Base-by-base conservation (phyloP, 2,329 filamentous ascomycete species). In the Fusarium palustre region DNA sequence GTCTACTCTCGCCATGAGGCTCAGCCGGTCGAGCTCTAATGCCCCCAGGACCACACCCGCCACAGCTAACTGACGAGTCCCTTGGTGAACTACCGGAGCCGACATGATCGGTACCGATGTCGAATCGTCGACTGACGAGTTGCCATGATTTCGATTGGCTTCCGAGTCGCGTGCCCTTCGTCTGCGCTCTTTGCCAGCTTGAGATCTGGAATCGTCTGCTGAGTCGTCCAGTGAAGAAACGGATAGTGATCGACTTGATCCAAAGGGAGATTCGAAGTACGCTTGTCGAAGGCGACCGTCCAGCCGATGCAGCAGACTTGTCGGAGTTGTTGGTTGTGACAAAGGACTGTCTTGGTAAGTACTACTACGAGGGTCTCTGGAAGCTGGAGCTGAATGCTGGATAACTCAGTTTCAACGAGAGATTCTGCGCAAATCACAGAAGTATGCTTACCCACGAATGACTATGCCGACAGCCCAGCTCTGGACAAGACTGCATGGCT, bases 21-120 rank as follows among this genome's bases (percentile, higher is more conserved):
- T 78, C 53, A 79, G 58, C n/a, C 76, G 73, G 34, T 79, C 78
- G 34, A 79, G 63, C n/a, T 79, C 73, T 25, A 68, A 66, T 33
- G 73, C 72, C 33, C 76, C 78, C 65, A 79, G 43, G 20, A 73
- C 59, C 45, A 76, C 59, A 22, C 74, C 74, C 9, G 75, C 76
- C 58, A 74, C 61, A 31, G 64, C 76, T 46, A 77, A 59, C 10
- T 74, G 73, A 31, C 66, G 68, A 28, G 73, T 69, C 30, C 70
- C 69, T 36, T 74, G 64, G 15, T 64, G 68, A 7, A 49, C 67
- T 20, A 39, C 55, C 30, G 72, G 70, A 57, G 69, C 72, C 50
- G 70, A 66, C 28, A 64, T 55, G 30, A 55, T 55, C 49, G 65
- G 55, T 20, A 68, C 69, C 46, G 55, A 64, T 22, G 64, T 68